Conservation (phyloP, 495 filamentous ascomycete genomes). For the Penicillium cataractarum region DNA sequence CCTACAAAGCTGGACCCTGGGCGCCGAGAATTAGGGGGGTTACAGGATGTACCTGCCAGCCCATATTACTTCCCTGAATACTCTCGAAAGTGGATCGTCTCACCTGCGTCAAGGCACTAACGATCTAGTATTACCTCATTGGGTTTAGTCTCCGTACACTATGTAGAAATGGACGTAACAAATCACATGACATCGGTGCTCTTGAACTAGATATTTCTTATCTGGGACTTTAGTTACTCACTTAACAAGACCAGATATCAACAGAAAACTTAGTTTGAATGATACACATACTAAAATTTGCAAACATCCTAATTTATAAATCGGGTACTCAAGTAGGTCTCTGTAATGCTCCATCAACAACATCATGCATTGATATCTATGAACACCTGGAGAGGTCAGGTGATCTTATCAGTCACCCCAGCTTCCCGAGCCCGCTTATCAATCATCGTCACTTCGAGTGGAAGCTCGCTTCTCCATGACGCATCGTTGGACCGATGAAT, state of each 20-base stretch:
- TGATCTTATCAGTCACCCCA: conserved; percentile 29
- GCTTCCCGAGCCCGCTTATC: conserved; percentile 13
- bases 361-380: too few species aligned
- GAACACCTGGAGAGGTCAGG: conserved; percentile 30
- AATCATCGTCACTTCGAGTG: conserved; percentile 13
- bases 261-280: background rate
- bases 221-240: background rate
- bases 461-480: conserved; percentile 18
- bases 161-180: background rate
- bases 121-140: background rate
- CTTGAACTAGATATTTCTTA: background rate
- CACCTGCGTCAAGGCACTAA: too few species aligned
- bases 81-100: background rate
- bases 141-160: background rate
- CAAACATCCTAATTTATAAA: background rate
- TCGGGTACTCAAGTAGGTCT: background rate
- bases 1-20: background rate
- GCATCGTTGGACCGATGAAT: conserved; percentile 35
- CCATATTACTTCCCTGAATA: background rate
- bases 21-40: too few species aligned
- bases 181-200: too few species aligned
- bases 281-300: background rate
- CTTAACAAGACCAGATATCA: background rate
- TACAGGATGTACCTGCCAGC: too few species aligned
- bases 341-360: too few species aligned